phyloP scores from a whole-genome alignment of 1,139 yeast genomes.

The Taphrina deformans region DNA sequence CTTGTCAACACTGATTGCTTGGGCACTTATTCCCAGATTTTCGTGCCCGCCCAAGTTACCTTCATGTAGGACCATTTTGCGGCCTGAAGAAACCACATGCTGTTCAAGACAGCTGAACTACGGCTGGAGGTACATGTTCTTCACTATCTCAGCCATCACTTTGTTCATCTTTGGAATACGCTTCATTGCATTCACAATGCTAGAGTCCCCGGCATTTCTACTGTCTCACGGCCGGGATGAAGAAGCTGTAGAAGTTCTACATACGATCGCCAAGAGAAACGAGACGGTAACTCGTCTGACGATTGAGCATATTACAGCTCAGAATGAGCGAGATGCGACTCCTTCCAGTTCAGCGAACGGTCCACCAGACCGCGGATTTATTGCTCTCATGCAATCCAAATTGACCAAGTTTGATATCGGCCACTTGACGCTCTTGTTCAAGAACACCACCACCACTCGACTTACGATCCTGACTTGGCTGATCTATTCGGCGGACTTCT shows the following conservation, averaged over 20 bases:
- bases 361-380: not conserved
- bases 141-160: conserved; percentile 8
- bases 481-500: conserved; percentile 18
- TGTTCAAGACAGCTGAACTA: not conserved
- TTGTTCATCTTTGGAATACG: conserved; percentile 11
- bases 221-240: conserved; percentile 1
- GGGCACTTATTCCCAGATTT: conserved; percentile 47
- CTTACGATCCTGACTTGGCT: conserved; percentile 15
- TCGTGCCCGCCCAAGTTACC: not conserved
- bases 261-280: not conserved
- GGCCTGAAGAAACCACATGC: not conserved
- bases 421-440: conserved; percentile 10
- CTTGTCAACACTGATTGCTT: conserved; percentile 55
- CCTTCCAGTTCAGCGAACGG: not conserved
- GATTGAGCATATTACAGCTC: not conserved
- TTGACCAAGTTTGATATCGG: not conserved
- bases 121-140: conserved; percentile 21
- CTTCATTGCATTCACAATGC: conserved; percentile 12
- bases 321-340: not conserved
- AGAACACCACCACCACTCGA: not conserved
- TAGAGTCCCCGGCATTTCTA: conserved; percentile 17
- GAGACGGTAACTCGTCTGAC: not conserved
- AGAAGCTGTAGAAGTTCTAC: conserved; percentile 3
- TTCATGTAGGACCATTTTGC: not conserved
- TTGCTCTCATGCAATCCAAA: not conserved